phyloP scores from a whole-genome alignment of 495 filamentous ascomycete genomes.

The Neurospora discreta region DNA sequence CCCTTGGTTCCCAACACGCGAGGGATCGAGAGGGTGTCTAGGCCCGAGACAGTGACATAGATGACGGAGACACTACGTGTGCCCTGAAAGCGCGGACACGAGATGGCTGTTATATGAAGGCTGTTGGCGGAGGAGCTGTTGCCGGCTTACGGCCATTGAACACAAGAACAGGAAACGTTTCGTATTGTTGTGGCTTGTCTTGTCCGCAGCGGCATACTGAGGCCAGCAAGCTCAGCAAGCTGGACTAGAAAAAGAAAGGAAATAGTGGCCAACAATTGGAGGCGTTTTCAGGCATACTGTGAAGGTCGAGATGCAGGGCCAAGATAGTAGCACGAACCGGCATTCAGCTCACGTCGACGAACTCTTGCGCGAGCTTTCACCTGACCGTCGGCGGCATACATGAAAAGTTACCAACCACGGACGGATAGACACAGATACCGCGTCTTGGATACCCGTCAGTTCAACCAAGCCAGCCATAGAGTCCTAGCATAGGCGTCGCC shows the following conservation, averaged over 20 bases:
- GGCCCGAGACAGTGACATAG: slow-evolving; percentile 10
- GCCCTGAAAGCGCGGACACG: background rate
- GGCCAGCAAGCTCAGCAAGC: background rate
- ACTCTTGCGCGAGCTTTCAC: background rate
- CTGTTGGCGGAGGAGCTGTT: background rate
- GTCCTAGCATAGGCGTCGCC: background rate
- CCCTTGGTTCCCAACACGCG: background rate
- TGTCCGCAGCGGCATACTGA: background rate
- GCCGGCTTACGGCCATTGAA: background rate
- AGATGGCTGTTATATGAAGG: background rate
- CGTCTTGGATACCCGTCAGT: background rate
- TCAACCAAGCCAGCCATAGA: background rate
- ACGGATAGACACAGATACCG: background rate
- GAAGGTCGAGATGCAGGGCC: background rate
- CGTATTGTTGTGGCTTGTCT: background rate
- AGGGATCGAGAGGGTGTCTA: background rate
- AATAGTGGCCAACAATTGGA: background rate
- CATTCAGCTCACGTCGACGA: background rate
- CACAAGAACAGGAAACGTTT: background rate
- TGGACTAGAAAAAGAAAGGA: background rate
- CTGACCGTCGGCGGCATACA: background rate
- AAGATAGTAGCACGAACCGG: background rate
- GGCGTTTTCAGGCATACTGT: background rate
- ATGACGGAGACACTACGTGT: slow-evolving; percentile 10
- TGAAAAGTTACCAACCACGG: background rate